Conservation (phyloP, 2,329 filamentous ascomycete species). For the Apiospora kogelbergensis region DNA sequence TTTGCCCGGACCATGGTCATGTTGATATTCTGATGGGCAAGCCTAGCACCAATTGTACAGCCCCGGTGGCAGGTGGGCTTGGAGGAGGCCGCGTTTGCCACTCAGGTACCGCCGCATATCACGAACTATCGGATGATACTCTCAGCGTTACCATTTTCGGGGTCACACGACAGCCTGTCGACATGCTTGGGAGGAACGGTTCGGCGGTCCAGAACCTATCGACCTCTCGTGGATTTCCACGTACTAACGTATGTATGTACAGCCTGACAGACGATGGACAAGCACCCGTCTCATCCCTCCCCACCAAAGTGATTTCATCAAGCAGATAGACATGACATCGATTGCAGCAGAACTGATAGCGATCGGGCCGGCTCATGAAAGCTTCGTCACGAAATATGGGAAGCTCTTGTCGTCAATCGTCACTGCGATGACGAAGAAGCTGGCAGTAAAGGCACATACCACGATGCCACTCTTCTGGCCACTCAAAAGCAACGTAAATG, state of each 20-base stretch:
- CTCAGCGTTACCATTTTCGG: background rate
- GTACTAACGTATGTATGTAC: background rate
- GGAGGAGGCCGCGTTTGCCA: background rate
- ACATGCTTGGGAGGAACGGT: background rate
- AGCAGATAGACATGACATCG: background rate
- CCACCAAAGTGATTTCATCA: conserved; percentile 2
- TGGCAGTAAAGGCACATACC: background rate
- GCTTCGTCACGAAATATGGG: conserved; percentile 5
- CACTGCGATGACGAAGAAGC: background rate
- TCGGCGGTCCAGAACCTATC: background rate
- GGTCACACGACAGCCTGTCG: background rate
- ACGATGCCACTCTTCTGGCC: background rate
- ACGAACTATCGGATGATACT: conserved; percentile 3
- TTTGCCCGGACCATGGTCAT: conserved; percentile 3
- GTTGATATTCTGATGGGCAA: conserved; percentile 4
- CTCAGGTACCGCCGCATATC: conserved; percentile 5
- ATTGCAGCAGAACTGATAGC: background rate
- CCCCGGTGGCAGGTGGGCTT: background rate
- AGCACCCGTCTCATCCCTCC: background rate
- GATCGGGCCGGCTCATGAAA: background rate
- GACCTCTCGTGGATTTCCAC: background rate
- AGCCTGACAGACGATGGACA: background rate
- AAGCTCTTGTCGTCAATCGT: background rate
- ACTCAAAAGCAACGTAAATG: background rate
- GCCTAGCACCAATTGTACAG: background rate